Evolutionary conservation across 371 early-diverging fungal genomes (phyloP).

Genomic region (Lichtheimia corymbifera): DNA sequence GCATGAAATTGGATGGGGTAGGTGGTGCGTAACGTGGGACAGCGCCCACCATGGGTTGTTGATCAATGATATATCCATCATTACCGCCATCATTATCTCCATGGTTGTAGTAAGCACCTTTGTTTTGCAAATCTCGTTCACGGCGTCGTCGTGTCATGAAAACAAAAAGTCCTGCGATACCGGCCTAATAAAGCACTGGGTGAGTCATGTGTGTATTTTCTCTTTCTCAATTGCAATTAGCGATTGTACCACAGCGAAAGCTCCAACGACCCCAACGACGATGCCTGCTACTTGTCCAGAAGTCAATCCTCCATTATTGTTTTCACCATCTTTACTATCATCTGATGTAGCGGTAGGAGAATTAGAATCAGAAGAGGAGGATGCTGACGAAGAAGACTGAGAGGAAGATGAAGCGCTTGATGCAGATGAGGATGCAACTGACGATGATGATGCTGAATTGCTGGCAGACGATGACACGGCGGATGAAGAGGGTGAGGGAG

Average conservation of each 20-base stretch:
- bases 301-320: neutral
- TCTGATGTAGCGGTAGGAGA: neutral
- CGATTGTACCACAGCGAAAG: conserved; percentile 3
- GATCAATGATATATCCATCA: conserved; percentile 6
- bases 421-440: neutral
- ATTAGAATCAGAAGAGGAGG: conserved; percentile 2
- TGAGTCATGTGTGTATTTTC: neutral
- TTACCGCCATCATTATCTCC: neutral
- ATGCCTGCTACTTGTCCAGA: conserved; percentile 16
- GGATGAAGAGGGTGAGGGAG: neutral
- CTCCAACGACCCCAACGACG: conserved; percentile 13
- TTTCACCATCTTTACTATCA: neutral
- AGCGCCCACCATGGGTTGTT: neutral
- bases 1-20: neutral
- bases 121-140: neutral
- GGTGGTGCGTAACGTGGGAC: conserved; percentile 7
- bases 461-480: neutral
- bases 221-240: neutral
- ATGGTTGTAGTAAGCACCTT: neutral
- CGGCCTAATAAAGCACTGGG: neutral
- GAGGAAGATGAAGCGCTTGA: neutral
- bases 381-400: conserved; percentile 2
- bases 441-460: neutral
- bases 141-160: neutral
- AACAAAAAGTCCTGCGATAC: conserved; percentile 7